Evolutionary conservation across 2,329 filamentous ascomycete genomes (phyloP), one percentile per base, ranked within the genome.

Genomic region (Aspergillus sp.): DNA sequence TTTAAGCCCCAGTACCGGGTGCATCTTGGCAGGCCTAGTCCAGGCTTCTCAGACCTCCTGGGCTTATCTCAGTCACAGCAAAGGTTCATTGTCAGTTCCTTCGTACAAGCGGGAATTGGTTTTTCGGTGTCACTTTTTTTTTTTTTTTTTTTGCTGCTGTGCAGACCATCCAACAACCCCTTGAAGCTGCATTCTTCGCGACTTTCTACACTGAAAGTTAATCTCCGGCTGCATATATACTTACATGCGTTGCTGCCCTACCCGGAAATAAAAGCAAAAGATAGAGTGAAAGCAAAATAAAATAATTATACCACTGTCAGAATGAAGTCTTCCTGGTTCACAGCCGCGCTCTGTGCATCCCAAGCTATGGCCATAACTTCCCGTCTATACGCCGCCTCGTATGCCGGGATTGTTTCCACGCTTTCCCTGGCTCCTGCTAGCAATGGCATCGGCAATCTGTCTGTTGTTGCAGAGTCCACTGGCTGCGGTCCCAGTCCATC

Each of bases 301-400:
- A 30, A 12, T 12, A 30, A 30, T 12, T 30, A 30, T 9, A 30
- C 25, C 7, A 13, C 17, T 13, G 3, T 22, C 38, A 41, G 19
- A 20, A 41, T 41, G 38, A 41, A 41, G 13, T 13, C 19, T 20
- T n/a, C 17, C 5, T 22, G 15, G 15, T 20, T 41, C 10, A 23
- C 38, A 20, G 38, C 38, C 20, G 38, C 19, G 12, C 38, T 41
- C 12, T 20, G 17, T 5, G 38, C 19, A 15, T 20, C 3, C 19
- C 20, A 10, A 3, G 17, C 17, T 13, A 19, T 23, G 20, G 48
- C 9, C 13, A 19, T 23, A 13, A 44, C 44, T 5, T 47, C 48
- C 2, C 47, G 20, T 13, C 56, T 70, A 10, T 68, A 62, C 45
- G 60, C 66, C 6, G 61, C 66, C 20, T 68, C 65, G 3, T 70